These are phyloP conservation scores for Kwoniella dendrophila DNA, from an alignment of 768 basidiomycete species.

Conservation along the genomic window DNA sequence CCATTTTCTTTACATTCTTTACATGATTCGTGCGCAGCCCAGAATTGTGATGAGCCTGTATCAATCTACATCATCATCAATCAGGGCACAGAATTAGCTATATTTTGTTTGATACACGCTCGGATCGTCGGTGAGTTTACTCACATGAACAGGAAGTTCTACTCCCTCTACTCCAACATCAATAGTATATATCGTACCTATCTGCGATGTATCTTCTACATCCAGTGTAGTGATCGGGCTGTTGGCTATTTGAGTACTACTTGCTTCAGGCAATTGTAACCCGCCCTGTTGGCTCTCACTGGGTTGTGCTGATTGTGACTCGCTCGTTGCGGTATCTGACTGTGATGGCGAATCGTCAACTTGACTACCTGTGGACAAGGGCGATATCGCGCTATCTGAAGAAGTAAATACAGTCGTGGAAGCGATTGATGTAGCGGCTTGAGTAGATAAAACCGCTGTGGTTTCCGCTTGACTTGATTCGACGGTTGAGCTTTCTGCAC, in stretches of 20 bases:
- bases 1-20: background rate
- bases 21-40: slow-evolving; percentile 6
- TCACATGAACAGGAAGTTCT: slow-evolving; percentile 12
- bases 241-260: background rate
- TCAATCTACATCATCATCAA: slow-evolving; percentile 1
- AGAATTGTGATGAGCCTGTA: slow-evolving; percentile 6
- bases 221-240: background rate
- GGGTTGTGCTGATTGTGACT: background rate
- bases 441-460: background rate
- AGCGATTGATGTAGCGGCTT: background rate
- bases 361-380: too few species aligned
- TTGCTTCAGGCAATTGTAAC: background rate
- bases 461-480: background rate
- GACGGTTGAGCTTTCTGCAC: background rate
- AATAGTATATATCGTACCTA: slow-evolving; percentile 17
- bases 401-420: too few species aligned
- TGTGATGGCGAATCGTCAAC: too few species aligned
- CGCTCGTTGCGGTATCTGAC: too few species aligned
- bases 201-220: slow-evolving; percentile 1
- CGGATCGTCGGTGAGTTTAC: background rate
- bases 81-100: background rate
- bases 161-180: slow-evolving; percentile 12
- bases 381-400: too few species aligned
- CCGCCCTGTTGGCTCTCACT: background rate
- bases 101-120: background rate